Base-by-base conservation (phyloP, 1,139 yeast species). In the Sugiyamaella neomexicana region DNA sequence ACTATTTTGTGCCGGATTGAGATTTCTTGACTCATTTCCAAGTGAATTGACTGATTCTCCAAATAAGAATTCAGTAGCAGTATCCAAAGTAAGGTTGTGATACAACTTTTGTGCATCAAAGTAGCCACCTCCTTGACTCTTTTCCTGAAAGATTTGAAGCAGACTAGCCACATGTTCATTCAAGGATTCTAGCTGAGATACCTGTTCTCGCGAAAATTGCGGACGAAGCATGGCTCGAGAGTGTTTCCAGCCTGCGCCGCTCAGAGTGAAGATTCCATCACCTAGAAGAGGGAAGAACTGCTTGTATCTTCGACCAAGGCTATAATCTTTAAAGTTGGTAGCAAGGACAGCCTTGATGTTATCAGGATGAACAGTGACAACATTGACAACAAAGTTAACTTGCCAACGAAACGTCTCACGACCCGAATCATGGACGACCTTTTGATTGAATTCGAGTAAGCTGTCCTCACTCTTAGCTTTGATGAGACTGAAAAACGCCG, bases 181-280 rank as follows among this genome's bases (percentile, higher is more conserved):
- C 60, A 81, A 72, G 31, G 74, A 58, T 54, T 71, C 70, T 43
- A 80, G 75, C 59, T 79, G 83, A 10, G 79, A 75, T 44, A 81
- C 75, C 65, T 80, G 83, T 61, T 80, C 83, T 56, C 82, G 72
- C 20, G 80, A 74, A 67, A 81, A 81, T 66, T 80, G 84, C 1
- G 86, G 85, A 56, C 85, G 73, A 61, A 81, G 74, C 79, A 81
- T 71, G 1, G 82, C 77, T 50, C 86, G 70, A 17, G 83, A 76
- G 63, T 80, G 82, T 61, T 79, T 78, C 86, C 86, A 81, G 3
- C 79, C 81, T 39, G 70, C 74, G 9, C 81, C 82, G 55, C 79
- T 81, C 38, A 79, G 71, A 1, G 84, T 80, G 68, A 81, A 81
- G 56, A 81, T 80, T 2, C 86, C 85, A 55, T 79, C 79, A 6